Evolutionary conservation across 2,329 filamentous ascomycete genomes (phyloP).

Genomic region (Talaromyces pinophilus): DNA sequence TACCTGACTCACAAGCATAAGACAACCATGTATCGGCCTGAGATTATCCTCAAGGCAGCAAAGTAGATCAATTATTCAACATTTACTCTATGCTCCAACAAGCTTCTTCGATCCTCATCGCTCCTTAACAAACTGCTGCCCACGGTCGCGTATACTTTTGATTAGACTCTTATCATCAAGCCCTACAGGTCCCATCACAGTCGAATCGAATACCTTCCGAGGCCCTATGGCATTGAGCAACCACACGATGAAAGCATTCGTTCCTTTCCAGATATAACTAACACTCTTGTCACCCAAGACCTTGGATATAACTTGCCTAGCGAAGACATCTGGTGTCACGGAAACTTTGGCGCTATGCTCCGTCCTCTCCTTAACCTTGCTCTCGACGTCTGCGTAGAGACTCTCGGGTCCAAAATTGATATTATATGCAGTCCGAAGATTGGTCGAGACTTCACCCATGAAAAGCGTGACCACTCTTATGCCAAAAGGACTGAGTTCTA

Average conservation of each 20-base stretch:
- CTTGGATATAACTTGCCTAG: constrained; percentile 12
- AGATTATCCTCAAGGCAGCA: background rate
- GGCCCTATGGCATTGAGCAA: constrained; percentile 13
- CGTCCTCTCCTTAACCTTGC: constrained; percentile 15
- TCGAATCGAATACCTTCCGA: constrained; percentile 16
- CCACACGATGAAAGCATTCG: constrained; percentile 17
- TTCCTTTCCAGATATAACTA: constrained; percentile 19
- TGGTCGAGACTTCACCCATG: constrained; percentile 18
- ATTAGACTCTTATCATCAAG: constrained; percentile 2
- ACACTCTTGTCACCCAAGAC: background rate
- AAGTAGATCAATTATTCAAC: background rate
- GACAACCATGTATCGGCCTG: background rate
- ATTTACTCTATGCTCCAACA: background rate
- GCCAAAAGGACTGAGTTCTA: constrained; percentile 13
- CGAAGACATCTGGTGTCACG: constrained; percentile 9
- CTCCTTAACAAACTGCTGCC: constrained; percentile 5
- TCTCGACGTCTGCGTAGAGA: constrained; percentile 10
- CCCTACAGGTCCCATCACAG: constrained; percentile 6
- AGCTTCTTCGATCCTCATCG: background rate
- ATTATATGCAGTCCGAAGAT: constrained; percentile 5
- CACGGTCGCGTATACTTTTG: constrained; percentile 5
- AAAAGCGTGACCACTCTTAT: constrained; percentile 14
- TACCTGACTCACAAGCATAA: background rate
- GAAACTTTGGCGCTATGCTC: constrained; percentile 12
- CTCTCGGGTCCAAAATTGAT: constrained; percentile 6